phyloP scores from a whole-genome alignment of 2,329 filamentous ascomycete species.

The Teratosphaeria viscida region DNA sequence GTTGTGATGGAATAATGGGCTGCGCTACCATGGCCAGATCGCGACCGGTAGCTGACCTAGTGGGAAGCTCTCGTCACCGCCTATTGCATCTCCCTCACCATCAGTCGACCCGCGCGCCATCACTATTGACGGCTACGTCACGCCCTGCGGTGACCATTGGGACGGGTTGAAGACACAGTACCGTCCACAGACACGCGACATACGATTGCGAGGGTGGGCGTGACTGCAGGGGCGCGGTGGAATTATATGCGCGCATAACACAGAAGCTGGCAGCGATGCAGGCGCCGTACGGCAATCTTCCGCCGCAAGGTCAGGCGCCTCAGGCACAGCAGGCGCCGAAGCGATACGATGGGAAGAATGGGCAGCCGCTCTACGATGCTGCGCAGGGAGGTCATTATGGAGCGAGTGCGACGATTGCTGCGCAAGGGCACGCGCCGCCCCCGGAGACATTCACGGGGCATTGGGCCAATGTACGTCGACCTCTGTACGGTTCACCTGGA shows the following conservation, averaged over 20 bases:
- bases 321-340: conserved; percentile 24
- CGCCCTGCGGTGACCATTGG: neutral
- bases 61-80: neutral
- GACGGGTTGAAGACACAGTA: neutral
- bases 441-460: conserved; percentile 85
- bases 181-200: neutral
- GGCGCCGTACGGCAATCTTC: conserved; percentile 17
- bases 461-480: conserved; percentile 73
- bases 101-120: neutral
- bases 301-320: conserved; percentile 19
- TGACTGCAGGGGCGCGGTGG: neutral
- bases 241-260: neutral
- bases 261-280: conserved; percentile 12
- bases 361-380: conserved; percentile 38
- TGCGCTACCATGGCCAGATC: neutral
- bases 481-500: neutral
- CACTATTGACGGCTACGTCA: neutral
- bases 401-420: conserved; percentile 57
- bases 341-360: conserved; percentile 40
- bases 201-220: neutral
- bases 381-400: conserved; percentile 41
- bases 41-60: neutral
- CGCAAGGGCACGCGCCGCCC: conserved; percentile 77
- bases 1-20: neutral
- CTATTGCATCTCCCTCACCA: neutral